Evolutionary conservation across 345 rosid genomes (phyloP).

Genomic region (Citrus glauca): DNA sequence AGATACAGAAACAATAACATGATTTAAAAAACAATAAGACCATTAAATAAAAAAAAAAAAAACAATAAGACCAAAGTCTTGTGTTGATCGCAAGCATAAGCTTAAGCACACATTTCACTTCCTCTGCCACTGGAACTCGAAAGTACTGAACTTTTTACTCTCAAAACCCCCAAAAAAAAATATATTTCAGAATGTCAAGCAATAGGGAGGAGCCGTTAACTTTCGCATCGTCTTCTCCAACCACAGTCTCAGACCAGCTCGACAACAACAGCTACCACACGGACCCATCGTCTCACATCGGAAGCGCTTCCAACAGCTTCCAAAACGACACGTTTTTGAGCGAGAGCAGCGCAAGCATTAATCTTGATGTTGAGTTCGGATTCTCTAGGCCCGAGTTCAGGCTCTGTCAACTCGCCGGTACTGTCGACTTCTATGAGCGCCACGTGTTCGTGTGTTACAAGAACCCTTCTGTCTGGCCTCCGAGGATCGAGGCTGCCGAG

Average conservation of each 20-base stretch:
- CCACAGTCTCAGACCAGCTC: constrained; percentile 59
- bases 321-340: constrained; percentile 65
- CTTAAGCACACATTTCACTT: neutral
- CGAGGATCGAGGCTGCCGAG: constrained; percentile 96
- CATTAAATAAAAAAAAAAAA: too few relatives aligned
- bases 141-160: neutral
- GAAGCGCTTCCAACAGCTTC: constrained; percentile 75
- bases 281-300: constrained; percentile 51
- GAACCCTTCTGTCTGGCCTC: constrained; percentile 92
- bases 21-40: neutral
- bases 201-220: constrained; percentile 56
- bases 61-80: neutral
- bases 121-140: neutral
- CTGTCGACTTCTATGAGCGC: constrained; percentile 81
- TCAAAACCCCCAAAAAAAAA: neutral
- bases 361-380: constrained; percentile 64
- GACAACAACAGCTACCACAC: constrained; percentile 37
- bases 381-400: constrained; percentile 80
- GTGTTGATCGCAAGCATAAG: neutral
- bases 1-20: too few relatives aligned
- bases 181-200: constrained; percentile 37
- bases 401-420: constrained; percentile 56
- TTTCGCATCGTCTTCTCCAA: constrained; percentile 62
- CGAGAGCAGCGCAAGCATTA: constrained; percentile 25
- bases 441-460: constrained; percentile 94